Conservation (phyloP, 176 grass and related monocot species). For the Ampelocalamus luodianensis region DNA sequence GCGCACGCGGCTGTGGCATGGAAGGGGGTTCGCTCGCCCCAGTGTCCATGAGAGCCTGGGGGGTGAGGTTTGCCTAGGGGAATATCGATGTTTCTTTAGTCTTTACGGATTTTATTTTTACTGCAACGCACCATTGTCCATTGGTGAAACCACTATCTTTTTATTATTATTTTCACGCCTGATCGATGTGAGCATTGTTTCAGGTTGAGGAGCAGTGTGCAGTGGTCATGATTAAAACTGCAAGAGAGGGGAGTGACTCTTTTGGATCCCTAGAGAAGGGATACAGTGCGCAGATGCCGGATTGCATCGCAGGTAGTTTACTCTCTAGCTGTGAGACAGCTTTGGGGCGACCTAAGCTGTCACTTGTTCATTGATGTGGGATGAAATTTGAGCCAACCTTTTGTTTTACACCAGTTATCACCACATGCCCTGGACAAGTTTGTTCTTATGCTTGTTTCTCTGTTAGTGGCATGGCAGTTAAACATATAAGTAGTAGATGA, state of each 20-base stretch:
- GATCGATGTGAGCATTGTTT: neutral
- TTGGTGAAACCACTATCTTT: neutral
- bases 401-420: neutral
- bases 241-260: neutral
- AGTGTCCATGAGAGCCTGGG: neutral
- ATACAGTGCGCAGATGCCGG: neutral
- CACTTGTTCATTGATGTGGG: neutral
- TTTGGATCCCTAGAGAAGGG: neutral
- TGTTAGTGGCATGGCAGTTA: neutral
- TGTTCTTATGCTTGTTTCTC: conserved; percentile 5
- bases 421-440: neutral
- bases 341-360: neutral
- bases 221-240: neutral
- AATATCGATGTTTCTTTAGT: neutral
- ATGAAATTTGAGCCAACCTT: neutral
- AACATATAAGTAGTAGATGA: neutral
- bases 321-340: neutral
- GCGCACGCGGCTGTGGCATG: neutral
- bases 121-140: neutral
- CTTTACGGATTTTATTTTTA: neutral
- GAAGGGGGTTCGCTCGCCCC: neutral
- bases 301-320: neutral
- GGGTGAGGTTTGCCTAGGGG: neutral
- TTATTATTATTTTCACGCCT: neutral
- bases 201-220: neutral